These are phyloP conservation scores for Boletus patriciae DNA, from an alignment of 768 basidiomycete species.

Conservation along the genomic window DNA sequence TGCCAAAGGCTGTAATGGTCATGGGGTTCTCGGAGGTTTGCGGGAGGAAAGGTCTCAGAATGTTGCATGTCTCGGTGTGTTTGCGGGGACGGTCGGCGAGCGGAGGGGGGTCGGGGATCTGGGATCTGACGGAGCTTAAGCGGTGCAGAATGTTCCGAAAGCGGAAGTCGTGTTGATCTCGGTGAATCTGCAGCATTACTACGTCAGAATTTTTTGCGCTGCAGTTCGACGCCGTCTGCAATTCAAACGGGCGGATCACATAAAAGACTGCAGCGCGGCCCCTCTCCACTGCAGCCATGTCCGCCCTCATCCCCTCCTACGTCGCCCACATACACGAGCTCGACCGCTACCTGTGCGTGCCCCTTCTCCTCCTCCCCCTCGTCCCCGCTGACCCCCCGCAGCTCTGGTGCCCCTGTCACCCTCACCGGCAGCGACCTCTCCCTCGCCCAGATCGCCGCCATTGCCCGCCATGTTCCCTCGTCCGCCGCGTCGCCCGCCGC, in stretches of 20 bases:
- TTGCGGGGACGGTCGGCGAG: too few relatives aligned
- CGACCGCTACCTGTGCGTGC: conserved; percentile 58
- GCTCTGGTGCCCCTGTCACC: conserved; percentile 60
- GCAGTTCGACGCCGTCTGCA: background rate
- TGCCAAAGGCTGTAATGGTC: too few relatives aligned
- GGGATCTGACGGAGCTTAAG: conserved; percentile 9
- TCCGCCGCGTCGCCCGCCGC: too few relatives aligned
- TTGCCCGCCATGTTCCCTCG: conserved; percentile 56
- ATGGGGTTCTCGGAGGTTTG: too few relatives aligned
- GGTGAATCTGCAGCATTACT: background rate
- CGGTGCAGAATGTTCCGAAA: background rate
- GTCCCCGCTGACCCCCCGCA: conserved; percentile 27
- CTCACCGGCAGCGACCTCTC: conserved; percentile 73
- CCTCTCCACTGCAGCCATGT: conserved; percentile 3
- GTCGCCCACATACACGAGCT: conserved; percentile 61
- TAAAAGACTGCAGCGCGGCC: conserved; percentile 3
- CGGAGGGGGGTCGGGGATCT: too few relatives aligned
- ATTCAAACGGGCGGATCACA: conserved; percentile 22
- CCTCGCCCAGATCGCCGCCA: conserved; percentile 75
- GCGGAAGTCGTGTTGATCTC: conserved; percentile 6
- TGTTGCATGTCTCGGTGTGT: too few relatives aligned
- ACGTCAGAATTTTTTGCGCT: conserved; percentile 1
- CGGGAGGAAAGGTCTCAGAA: too few relatives aligned
- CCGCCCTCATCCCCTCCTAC: conserved; percentile 53
- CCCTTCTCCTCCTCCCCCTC: background rate